phyloP scores from a whole-genome alignment of 306 rosid genomes.

The Styphnolobium japonicum region DNA sequence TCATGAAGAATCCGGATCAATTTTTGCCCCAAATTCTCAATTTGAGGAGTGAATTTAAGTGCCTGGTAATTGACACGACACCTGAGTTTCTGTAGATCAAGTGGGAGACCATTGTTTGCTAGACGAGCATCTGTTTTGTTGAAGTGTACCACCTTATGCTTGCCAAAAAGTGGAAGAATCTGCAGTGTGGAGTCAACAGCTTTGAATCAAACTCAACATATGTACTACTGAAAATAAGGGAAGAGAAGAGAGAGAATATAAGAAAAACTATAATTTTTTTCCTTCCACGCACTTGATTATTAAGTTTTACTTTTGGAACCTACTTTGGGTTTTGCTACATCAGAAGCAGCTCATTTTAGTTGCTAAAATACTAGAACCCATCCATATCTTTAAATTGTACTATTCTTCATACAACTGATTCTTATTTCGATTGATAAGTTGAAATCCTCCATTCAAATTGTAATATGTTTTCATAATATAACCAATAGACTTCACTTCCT shows the following conservation, averaged over 20 bases:
- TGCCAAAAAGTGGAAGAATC: constrained; percentile 80
- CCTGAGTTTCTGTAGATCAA: constrained; percentile 78
- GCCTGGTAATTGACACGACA: constrained; percentile 94
- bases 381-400: constrained; percentile 37
- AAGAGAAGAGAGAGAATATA: constrained; percentile 16
- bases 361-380: constrained; percentile 4
- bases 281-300: constrained; percentile 8
- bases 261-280: background rate
- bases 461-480: background rate
- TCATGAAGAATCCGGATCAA: constrained; percentile 66
- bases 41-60: constrained; percentile 82
- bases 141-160: constrained; percentile 81
- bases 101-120: constrained; percentile 80
- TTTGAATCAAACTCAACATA: constrained; percentile 24
- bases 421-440: background rate
- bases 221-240: background rate
- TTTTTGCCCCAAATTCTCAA: constrained; percentile 81
- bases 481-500: background rate
- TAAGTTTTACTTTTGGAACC: background rate
- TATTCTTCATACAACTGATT: background rate
- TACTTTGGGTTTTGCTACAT: background rate
- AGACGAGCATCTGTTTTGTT: constrained; percentile 95
- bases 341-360: background rate
- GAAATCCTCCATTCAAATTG: constrained; percentile 8
- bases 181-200: constrained; percentile 44